Percentiles rank a stretch among this genome's conserved stretches.
Evolutionary conservation across 2,329 filamentous ascomycete genomes (phyloP).

Genomic region (Cordyceps tenuipes): DNA sequence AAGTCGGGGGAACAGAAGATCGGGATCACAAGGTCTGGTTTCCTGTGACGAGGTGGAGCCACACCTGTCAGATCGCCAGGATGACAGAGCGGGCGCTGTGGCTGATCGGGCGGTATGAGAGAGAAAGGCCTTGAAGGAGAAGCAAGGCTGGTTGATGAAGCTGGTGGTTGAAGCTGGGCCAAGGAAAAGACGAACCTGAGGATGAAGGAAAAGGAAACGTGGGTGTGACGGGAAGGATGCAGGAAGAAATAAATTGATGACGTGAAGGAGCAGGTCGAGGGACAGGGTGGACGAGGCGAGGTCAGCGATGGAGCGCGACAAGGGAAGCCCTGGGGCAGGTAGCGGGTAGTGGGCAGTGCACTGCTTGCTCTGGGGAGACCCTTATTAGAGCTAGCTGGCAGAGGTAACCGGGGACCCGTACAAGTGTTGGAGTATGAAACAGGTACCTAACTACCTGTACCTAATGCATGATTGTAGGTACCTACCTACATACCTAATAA

Average conservation of each 20-base stretch:
- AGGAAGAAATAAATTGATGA: slow-evolving; percentile 10
- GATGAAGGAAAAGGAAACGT: not conserved
- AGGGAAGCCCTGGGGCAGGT: not conserved
- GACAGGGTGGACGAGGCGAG: not conserved
- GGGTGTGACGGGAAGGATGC: not conserved
- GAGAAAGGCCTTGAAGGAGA: not conserved
- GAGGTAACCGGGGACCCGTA: too few species aligned
- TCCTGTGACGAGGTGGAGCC: slow-evolving; percentile 10
- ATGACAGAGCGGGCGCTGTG: slow-evolving; percentile 7
- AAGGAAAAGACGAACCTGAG: not conserved
- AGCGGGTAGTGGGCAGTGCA: too few species aligned
- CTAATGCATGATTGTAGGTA: too few species aligned
- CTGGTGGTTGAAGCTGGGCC: not conserved
- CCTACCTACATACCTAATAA: too few species aligned
- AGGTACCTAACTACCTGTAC: too few species aligned
- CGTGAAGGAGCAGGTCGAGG: slow-evolving; percentile 4
- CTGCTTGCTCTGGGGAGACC: too few species aligned
- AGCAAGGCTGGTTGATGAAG: not conserved
- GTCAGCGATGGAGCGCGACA: not conserved
- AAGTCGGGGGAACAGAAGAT: slow-evolving; percentile 4
- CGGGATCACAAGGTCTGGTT: slow-evolving; percentile 10
- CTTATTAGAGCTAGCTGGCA: too few species aligned
- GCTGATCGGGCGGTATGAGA: not conserved
- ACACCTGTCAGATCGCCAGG: slow-evolving; percentile 8
- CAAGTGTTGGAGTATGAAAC: too few species aligned